phyloP scores from a whole-genome alignment of 108 stramenopile species.

The Nitzschia palea region DNA sequence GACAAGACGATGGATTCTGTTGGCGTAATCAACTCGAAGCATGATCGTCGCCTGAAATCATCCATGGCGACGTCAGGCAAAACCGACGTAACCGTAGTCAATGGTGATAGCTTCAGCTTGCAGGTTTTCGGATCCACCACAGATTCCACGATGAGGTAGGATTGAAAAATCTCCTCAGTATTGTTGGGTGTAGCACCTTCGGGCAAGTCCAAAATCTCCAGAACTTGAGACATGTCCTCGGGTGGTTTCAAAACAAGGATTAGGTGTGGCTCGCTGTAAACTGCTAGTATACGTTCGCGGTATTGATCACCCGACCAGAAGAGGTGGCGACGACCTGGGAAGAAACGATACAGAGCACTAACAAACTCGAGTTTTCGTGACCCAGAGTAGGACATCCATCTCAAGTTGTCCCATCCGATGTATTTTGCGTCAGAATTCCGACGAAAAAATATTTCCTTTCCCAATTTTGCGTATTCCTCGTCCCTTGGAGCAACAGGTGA shows the following conservation, averaged over 20 bases:
- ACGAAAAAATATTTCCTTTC: constrained; percentile 34
- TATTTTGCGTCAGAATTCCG: constrained; percentile 10
- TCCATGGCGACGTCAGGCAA: constrained; percentile 15
- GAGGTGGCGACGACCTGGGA: constrained; percentile 25
- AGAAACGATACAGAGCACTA: constrained; percentile 19
- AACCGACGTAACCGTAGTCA: constrained; percentile 70
- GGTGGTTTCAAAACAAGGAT: constrained; percentile 62
- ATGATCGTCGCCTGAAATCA: constrained; percentile 46
- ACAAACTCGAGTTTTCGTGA: constrained; percentile 28
- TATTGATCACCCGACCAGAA: constrained; percentile 49
- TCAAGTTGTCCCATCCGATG: constrained; percentile 57
- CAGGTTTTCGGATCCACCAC: constrained; percentile 72
- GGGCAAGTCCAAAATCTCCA: constrained; percentile 45
- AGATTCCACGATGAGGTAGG: constrained; percentile 66
- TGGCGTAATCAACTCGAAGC: constrained; percentile 76
- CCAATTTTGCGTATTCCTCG: constrained; percentile 17
- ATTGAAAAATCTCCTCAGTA: constrained; percentile 21
- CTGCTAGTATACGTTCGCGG: constrained; percentile 37
- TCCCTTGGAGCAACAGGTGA: background rate
- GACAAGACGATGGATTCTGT: constrained; percentile 56
- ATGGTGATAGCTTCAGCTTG: constrained; percentile 70
- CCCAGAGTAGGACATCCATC: constrained; percentile 54
- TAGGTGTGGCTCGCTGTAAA: constrained; percentile 55
- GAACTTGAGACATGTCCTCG: constrained; percentile 49
- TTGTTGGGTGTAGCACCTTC: constrained; percentile 18